Evolutionary conservation across 1,284 basidiomycete species (phyloP), one percentile per base, ranked within the genome.

Genomic region (Malassezia brasiliensis): DNA sequence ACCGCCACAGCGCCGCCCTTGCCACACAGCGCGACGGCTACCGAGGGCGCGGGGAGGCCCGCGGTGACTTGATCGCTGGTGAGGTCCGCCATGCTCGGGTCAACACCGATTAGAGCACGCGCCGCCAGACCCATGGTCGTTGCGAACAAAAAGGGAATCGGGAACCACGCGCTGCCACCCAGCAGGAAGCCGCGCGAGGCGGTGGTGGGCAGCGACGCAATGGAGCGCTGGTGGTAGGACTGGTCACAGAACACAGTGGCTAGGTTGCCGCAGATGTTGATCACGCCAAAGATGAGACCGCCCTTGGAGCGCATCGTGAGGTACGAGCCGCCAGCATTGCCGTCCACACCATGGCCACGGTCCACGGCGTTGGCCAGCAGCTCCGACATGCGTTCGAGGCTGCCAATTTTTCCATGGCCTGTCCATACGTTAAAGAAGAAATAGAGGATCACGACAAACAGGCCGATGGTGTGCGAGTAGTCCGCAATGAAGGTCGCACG

Each of bases 151-250:
- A 80, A 81, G 5, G 82, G 82, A 4, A 83, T 79, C 3, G 81
- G 80, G 53, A 83, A 83, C 82, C 83, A 83, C 0, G 81, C 81
- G 22, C 90, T 74, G n/a, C 90, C 90, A 46, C 56, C 90, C 20
- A 88, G 79, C 9, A 93, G 77, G 77, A 90, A 94, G 0, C 87
- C 90, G 73, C 87, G 87, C 46, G 90, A 87, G 25, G 85, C 86
- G n/a, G 81, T 85, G 1, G 82, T 82, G 0, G 88, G 89, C 28
- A 84, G 79, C 55, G 83, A 85, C 0, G 90, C 89, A 66, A 93
- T 90, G 2, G 88, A 88, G 32, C 88, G 82, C 74, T 91, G 88
- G 84, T 72, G 70, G 56, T 76, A 77, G 39, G 72, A 72, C 67
- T 80, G 79, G 59, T 87, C 85, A 66, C 83, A 81, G 74, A 86